These are phyloP conservation scores for Nemania abortiva DNA, from an alignment of 2,329 filamentous ascomycete species.

Conservation along the genomic window DNA sequence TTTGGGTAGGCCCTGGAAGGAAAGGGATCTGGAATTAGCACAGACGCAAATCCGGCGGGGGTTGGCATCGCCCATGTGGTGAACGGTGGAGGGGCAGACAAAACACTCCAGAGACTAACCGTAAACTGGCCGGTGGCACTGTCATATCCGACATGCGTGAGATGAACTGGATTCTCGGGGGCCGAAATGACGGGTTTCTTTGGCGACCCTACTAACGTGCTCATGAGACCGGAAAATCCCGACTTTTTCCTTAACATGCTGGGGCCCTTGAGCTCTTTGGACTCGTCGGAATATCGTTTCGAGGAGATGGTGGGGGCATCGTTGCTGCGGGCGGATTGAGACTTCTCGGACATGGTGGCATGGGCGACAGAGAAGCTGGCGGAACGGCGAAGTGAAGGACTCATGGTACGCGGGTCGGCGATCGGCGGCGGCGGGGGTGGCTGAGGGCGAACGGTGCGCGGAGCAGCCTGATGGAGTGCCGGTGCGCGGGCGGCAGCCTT, in stretches of 20 bases:
- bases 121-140: slow-evolving; percentile 97
- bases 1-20: slow-evolving; percentile 83
- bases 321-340: slow-evolving; percentile 54
- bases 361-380: slow-evolving; percentile 71
- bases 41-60: slow-evolving; percentile 24
- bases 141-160: slow-evolving; percentile 98
- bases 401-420: slow-evolving; percentile 65
- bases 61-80: slow-evolving; percentile 16
- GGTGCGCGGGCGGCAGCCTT: slow-evolving; percentile 60
- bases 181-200: slow-evolving; percentile 96
- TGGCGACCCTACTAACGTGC: slow-evolving; percentile 83
- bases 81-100: slow-evolving; percentile 18
- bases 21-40: slow-evolving; percentile 36
- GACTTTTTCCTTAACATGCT: slow-evolving; percentile 82
- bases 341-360: slow-evolving; percentile 63
- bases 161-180: slow-evolving; percentile 96
- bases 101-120: slow-evolving; percentile 64
- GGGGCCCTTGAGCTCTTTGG: slow-evolving; percentile 69
- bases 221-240: slow-evolving; percentile 89
- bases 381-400: slow-evolving; percentile 72
- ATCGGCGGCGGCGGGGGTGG: slow-evolving; percentile 53
- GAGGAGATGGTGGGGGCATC: slow-evolving; percentile 65
- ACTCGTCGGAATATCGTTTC: slow-evolving; percentile 85
- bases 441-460: slow-evolving; percentile 49
- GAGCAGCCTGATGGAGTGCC: slow-evolving; percentile 51